phyloP scores from a whole-genome alignment of 2,329 filamentous ascomycete species.

The Diaporthe vexans region DNA sequence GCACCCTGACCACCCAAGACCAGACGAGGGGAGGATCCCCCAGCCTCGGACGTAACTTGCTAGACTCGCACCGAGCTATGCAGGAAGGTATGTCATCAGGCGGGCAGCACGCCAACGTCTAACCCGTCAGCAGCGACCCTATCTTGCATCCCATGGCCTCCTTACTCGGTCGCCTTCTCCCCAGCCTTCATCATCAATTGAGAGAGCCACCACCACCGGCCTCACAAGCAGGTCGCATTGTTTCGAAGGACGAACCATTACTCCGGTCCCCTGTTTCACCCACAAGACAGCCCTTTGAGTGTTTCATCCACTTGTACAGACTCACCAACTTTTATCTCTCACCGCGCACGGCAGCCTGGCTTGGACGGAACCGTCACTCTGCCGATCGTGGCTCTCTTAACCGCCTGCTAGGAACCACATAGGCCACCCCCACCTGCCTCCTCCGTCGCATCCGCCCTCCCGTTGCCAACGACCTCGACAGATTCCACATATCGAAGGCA shows the following conservation, averaged over 20 bases:
- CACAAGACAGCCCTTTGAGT: conserved; percentile 4
- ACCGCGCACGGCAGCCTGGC: conserved; percentile 18
- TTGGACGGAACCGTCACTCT: conserved; percentile 10
- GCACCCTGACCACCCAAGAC: conserved; percentile 15
- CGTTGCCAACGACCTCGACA: background rate
- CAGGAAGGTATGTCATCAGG: conserved; percentile 25
- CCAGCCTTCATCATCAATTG: background rate
- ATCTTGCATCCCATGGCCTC: conserved; percentile 8
- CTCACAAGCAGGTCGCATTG: conserved; percentile 14
- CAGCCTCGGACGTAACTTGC: conserved; percentile 22
- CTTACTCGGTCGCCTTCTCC: conserved; percentile 18
- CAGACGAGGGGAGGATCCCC: conserved; percentile 24
- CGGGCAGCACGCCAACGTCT: conserved; percentile 22
- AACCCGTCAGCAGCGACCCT: conserved; percentile 30
- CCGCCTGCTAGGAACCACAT: conserved; percentile 30
- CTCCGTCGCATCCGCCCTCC: conserved; percentile 12
- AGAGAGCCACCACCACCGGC: conserved; percentile 6
- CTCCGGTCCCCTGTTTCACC: conserved; percentile 29
- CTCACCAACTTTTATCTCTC: background rate
- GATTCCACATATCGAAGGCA: background rate
- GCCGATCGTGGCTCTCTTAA: conserved; percentile 32
- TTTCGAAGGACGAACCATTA: conserved; percentile 24
- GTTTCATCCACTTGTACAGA: conserved; percentile 19
- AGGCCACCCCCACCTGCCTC: conserved; percentile 4
- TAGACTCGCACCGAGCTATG: conserved; percentile 12